Evolutionary conservation across 164 flowering plant genomes (phyloP), one percentile per base, ranked within the genome.

Genomic region (Sedum album): DNA sequence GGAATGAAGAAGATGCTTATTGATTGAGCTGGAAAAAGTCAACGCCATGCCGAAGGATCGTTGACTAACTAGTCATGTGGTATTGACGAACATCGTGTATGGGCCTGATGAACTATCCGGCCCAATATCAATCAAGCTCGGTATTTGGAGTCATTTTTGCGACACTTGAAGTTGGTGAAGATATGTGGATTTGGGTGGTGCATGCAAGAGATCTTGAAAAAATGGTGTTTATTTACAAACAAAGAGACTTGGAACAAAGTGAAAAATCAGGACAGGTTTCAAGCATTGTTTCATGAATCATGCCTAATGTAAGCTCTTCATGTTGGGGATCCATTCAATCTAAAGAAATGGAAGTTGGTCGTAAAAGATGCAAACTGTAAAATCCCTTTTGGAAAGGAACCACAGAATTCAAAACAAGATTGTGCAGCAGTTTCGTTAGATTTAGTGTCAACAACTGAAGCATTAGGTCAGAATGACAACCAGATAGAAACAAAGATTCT

Each of bases 131-230:
- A 81, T 31, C 79, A 81, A 68, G 72, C 70, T 0, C 66, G 71
- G 46, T 39, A 70, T 10, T 41, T 83, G 76, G 74, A 74, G 55
- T 72, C 82, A 7, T 85, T 85, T 44, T 75, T 85, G 8, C 68
- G 72, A 18, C 69, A 79, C 61, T 71, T 85, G 21, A 78, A 75
- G 57, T 71, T 83, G 3, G 85, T 85, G 28, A 74, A 72, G 78
- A 77, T 81, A 1, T 51, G 77, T 65, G 86, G 86, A 31, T 77
- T 83, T 67, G 62, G 70, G 35, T 83, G 76, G 31, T 79, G 79
- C 80, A 81, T 76, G 88, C 82, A 15, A 73, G 70, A 71, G 80
- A 73, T 33, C 69, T 85, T 78, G 74, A 81, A 53, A 72, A 79
- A 51, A 72, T 66, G 31, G 17, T 42, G 5, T 42, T 42, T 8